phyloP scores from a whole-genome alignment of 768 basidiomycete genomes.

The Pleurotus sapidus region DNA sequence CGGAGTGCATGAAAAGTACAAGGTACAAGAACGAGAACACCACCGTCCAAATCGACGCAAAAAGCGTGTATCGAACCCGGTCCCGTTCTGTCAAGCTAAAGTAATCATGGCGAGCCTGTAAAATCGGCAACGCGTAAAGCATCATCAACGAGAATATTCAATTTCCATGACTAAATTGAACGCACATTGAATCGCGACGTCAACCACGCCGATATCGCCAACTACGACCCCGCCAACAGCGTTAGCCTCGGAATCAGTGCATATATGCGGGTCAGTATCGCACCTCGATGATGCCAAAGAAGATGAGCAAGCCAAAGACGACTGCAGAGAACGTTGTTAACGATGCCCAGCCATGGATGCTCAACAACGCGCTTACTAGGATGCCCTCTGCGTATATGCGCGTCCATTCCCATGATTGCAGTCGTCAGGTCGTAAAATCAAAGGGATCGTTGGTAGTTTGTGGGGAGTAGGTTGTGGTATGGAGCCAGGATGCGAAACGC shows the following conservation, averaged over 20 bases:
- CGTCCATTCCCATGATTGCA: conserved; percentile 8
- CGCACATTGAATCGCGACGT: conserved; percentile 51
- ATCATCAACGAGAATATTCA: neutral
- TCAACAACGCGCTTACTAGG: conserved; percentile 38
- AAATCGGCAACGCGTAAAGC: neutral
- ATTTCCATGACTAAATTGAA: neutral
- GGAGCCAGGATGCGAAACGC: neutral
- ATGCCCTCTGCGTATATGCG: conserved; percentile 40
- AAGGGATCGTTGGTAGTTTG: conserved; percentile 2
- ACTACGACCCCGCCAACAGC: conserved; percentile 29
- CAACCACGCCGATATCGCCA: conserved; percentile 73
- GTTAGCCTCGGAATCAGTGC: neutral
- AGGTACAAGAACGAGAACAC: conserved; percentile 50
- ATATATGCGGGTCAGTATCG: conserved; percentile 6
- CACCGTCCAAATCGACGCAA: conserved; percentile 72
- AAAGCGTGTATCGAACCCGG: conserved; percentile 65
- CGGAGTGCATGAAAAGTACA: conserved; percentile 49
- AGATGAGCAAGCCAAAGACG: conserved; percentile 51
- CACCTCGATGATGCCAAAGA: conserved; percentile 69
- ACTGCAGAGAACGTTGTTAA: conserved; percentile 26
- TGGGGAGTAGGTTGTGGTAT: conserved; percentile 3
- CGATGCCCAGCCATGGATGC: conserved; percentile 3
- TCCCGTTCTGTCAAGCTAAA: conserved; percentile 47
- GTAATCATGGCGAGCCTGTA: conserved; percentile 42
- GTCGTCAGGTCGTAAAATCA: neutral